phyloP scores from a whole-genome alignment of 495 filamentous ascomycete genomes.

The Lasiosphaeria hispida region DNA sequence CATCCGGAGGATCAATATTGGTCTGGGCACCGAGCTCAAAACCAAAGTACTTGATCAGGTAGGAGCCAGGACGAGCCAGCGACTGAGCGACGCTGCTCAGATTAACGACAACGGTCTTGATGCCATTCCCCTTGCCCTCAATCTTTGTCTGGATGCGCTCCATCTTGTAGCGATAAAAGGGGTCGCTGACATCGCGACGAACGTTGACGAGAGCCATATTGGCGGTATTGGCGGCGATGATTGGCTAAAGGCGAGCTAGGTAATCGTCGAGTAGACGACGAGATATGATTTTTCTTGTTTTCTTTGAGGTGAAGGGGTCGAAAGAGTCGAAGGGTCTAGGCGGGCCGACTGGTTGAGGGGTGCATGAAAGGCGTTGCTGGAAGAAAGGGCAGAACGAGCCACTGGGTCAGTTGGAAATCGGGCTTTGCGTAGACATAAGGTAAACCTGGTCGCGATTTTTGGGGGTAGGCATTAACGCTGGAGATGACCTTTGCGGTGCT shows the following conservation, averaged over 20 bases:
- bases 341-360: constrained; percentile 24
- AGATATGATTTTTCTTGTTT: constrained; percentile 2
- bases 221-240: constrained; percentile 39
- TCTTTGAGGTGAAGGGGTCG: constrained; percentile 2
- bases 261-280: constrained; percentile 13
- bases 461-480: constrained; percentile 55
- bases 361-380: constrained; percentile 18
- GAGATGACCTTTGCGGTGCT: constrained; percentile 29
- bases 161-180: constrained; percentile 99
- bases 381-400: constrained; percentile 28
- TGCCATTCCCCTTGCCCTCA: constrained; percentile 97
- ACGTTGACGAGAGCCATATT: constrained; percentile 80
- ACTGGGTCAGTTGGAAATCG: constrained; percentile 46
- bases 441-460: constrained; percentile 40
- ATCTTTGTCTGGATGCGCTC: constrained; percentile 97
- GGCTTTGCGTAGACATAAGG: constrained; percentile 53
- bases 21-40: constrained; percentile 98
- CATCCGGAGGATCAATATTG: constrained; percentile 93
- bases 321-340: constrained; percentile 11
- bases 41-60: constrained; percentile 99
- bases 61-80: constrained; percentile 85
- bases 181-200: constrained; percentile 95
- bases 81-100: constrained; percentile 91
- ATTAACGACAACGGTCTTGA: constrained; percentile 97
- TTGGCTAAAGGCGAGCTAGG: constrained; percentile 20